Base-by-base conservation (phyloP, 257 asterid genomes). In the Euphrasia confusa region DNA sequence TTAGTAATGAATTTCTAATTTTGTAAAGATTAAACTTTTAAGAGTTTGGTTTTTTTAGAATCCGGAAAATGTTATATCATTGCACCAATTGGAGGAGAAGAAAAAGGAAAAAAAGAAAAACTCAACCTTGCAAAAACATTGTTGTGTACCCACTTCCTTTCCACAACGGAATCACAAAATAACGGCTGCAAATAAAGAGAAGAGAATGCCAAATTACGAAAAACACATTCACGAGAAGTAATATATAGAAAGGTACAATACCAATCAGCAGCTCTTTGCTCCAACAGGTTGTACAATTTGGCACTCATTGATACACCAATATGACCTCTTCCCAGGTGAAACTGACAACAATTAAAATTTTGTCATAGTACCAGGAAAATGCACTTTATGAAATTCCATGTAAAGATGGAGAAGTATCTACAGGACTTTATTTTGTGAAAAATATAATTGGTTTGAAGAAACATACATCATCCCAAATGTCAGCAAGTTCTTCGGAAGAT, bases 281-380 rank as follows among this genome's bases (percentile, higher is more conserved):
- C 84, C 84, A 93, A 55, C 33, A 87, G 80, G 68, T 69, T 66
- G 77, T 81, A 89, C 65, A 82, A 64, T 63, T 77, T 84, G 54
- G 95, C 83, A 63, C 71, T 81, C 86, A 89, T 87, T 32, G 97
- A 80, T 65, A 76, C 69, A 76, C 95, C 97, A 62, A 92, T 82
- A 68, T 89, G 97, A 65, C 99, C 96, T 78, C 97, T 89, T 77
- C 99, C 99, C 82, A 89, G 65, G 82, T 92, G 99, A 78, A 60
- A 89, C 99, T 89, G 82, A 57, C 54, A 66, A 40, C 66, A 75
- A 54, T 67, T 14, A 42, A 49, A 73, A 35, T 37, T 37, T 10
- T 10, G 42, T 65, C 61, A 68, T 58, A 15, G 4, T 21, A 33
- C 15, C 11, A 58, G 68, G 66, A 1, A 75, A 77, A 10, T 28